phyloP scores from a whole-genome alignment of 2,329 filamentous ascomycete genomes.

The Phialemoniopsis sp. region DNA sequence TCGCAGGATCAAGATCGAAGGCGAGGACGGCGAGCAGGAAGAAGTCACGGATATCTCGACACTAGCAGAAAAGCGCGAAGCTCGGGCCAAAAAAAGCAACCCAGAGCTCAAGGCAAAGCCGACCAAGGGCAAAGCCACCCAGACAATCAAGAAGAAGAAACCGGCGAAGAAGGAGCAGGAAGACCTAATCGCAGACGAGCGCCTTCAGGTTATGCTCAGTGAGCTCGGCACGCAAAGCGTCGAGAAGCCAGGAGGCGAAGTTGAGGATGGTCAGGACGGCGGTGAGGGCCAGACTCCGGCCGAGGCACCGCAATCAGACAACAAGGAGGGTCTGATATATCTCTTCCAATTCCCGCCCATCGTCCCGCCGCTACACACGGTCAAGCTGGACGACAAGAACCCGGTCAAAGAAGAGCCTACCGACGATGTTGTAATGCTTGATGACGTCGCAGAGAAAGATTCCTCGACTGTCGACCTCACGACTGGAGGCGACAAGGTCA shows the following conservation, averaged over 20 bases:
- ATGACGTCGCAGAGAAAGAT: slow-evolving; percentile 19
- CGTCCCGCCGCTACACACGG: slow-evolving; percentile 47
- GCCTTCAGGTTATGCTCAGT: slow-evolving; percentile 34
- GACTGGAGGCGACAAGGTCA: slow-evolving; percentile 16
- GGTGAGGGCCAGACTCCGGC: neutral
- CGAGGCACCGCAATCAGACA: slow-evolving; percentile 3
- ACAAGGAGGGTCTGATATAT: slow-evolving; percentile 50
- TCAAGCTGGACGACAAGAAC: slow-evolving; percentile 10
- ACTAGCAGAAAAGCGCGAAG: slow-evolving; percentile 18
- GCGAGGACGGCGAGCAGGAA: slow-evolving; percentile 32
- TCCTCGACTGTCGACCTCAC: slow-evolving; percentile 38
- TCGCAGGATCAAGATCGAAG: slow-evolving; percentile 32
- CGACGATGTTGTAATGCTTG: slow-evolving; percentile 29
- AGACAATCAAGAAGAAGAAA: slow-evolving; percentile 19
- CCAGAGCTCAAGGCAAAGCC: slow-evolving; percentile 13
- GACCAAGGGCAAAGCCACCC: slow-evolving; percentile 4
- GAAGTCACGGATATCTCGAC: slow-evolving; percentile 32
- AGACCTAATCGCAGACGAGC: slow-evolving; percentile 30
- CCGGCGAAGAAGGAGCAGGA: slow-evolving; percentile 27
- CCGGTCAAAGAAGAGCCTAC: slow-evolving; percentile 35
- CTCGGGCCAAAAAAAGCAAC: slow-evolving; percentile 10
- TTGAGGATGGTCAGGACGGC: no score
- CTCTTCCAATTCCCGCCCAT: slow-evolving; percentile 63
- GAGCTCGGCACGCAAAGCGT: slow-evolving; percentile 29
- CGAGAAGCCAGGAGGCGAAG: no score